These are phyloP conservation scores for Kwoniella europaea DNA, from an alignment of 768 basidiomycete species.

Conservation along the genomic window DNA sequence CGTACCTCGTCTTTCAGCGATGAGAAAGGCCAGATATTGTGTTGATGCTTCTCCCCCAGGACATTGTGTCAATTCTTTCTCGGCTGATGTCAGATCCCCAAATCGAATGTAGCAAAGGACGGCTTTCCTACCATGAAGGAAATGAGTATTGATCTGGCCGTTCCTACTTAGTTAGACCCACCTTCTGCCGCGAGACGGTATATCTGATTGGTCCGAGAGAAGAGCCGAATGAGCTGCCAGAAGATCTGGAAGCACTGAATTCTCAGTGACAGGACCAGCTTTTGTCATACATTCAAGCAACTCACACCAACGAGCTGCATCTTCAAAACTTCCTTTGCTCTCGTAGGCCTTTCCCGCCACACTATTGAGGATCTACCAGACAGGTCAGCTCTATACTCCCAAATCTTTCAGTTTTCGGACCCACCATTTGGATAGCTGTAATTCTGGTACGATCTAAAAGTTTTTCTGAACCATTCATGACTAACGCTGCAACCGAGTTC, in stretches of 20 bases:
- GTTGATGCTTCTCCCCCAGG: conserved; percentile 13
- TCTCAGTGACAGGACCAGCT: neutral
- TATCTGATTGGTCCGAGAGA: neutral
- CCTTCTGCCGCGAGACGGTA: neutral
- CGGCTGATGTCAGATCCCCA: neutral
- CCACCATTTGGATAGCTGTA: conserved; percentile 4
- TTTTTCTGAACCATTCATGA: neutral
- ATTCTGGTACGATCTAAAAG: neutral
- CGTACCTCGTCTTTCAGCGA: conserved; percentile 18
- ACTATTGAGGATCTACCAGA: neutral
- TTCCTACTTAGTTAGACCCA: neutral
- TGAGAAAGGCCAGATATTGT: conserved; percentile 25
- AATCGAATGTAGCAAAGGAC: neutral
- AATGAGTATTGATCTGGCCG: neutral
- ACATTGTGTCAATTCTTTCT: conserved; percentile 14
- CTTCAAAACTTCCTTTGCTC: neutral
- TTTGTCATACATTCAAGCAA: too few relatives aligned
- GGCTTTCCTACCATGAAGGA: neutral
- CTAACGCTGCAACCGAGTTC: neutral
- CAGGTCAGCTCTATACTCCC: neutral
- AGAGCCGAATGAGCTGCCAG: conserved; percentile 12
- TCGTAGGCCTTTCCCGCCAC: neutral
- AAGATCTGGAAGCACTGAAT: neutral
- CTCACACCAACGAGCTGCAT: conserved; percentile 19
- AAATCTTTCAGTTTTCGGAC: too few relatives aligned